Conservation (phyloP, 306 rosid genomes). For the Citrullus mucosospermus region DNA sequence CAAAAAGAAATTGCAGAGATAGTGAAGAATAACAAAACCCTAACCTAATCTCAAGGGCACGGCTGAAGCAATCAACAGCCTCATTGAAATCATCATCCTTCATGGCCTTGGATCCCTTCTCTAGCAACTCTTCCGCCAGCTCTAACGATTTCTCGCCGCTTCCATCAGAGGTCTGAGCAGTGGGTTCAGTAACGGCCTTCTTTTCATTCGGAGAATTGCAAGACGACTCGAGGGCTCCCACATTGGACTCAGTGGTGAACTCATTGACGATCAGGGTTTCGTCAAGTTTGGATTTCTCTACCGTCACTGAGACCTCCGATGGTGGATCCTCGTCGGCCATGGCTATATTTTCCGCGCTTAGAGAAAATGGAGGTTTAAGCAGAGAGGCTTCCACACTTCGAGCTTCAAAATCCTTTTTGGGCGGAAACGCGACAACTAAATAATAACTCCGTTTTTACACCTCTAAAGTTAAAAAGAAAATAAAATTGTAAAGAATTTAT, state of each 20-base stretch:
- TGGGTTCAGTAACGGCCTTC: conserved; percentile 20
- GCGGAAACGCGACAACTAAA: conserved; percentile 22
- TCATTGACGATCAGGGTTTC: conserved; percentile 30
- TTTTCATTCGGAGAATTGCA: conserved; percentile 16
- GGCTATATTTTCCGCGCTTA: not conserved
- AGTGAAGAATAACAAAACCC: conserved; percentile 13
- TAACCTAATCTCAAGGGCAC: conserved; percentile 92
- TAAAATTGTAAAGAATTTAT: no score
- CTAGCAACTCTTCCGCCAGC: conserved; percentile 48
- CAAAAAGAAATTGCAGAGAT: not conserved
- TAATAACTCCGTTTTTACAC: no score
- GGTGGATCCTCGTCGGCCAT: conserved; percentile 63
- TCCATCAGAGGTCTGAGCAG: conserved; percentile 25
- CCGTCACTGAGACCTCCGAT: conserved; percentile 28
- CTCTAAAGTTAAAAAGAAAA: no score
- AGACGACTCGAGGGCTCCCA: conserved; percentile 32
- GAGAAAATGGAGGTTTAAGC: not conserved
- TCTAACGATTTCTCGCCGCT: conserved; percentile 41
- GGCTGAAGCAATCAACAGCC: conserved; percentile 83
- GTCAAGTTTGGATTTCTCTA: conserved; percentile 13
- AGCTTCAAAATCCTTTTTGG: conserved; percentile 14
- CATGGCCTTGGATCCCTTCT: conserved; percentile 54
- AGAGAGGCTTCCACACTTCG: conserved; percentile 13
- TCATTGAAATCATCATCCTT: conserved; percentile 52
- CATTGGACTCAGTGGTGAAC: conserved; percentile 23